Evolutionary conservation across 2,329 filamentous ascomycete genomes (phyloP).

Genomic region (Zymoseptoria ardabiliae): DNA sequence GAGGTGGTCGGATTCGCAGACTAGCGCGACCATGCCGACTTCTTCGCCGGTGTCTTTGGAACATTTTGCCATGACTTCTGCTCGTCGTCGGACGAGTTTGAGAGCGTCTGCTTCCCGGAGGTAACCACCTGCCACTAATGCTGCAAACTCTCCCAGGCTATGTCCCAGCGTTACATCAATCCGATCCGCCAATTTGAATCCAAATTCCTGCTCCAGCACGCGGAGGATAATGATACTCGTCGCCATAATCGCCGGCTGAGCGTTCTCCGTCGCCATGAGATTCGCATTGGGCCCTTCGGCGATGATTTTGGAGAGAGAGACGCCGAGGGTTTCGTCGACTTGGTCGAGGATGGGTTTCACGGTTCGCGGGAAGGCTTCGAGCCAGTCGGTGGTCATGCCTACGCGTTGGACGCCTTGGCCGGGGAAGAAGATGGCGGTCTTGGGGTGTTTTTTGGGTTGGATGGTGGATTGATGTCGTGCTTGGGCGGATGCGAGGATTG

Average conservation of each 20-base stretch:
- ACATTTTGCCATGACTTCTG: slow-evolving; percentile 75
- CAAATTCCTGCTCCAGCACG: slow-evolving; percentile 78
- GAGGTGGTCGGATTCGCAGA: slow-evolving; percentile 77
- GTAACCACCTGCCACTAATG: slow-evolving; percentile 77
- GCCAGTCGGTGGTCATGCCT: slow-evolving; percentile 56
- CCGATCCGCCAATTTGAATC: slow-evolving; percentile 61
- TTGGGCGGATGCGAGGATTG: slow-evolving; percentile 18
- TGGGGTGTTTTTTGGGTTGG: slow-evolving; percentile 18
- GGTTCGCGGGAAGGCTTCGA: slow-evolving; percentile 75
- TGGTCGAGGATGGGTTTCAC: slow-evolving; percentile 72
- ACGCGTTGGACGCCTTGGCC: slow-evolving; percentile 33
- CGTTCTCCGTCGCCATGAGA: slow-evolving; percentile 76
- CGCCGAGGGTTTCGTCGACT: slow-evolving; percentile 70
- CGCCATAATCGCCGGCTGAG: slow-evolving; percentile 94
- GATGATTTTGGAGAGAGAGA: slow-evolving; percentile 70
- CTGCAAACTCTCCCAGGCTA: slow-evolving; percentile 87
- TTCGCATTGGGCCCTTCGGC: slow-evolving; percentile 67
- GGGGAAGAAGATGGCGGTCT: slow-evolving; percentile 34
- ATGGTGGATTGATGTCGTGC: slow-evolving; percentile 20
- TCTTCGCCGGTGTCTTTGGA: slow-evolving; percentile 61
- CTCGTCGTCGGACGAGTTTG: slow-evolving; percentile 66
- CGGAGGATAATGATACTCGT: slow-evolving; percentile 84
- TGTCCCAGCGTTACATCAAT: slow-evolving; percentile 83
- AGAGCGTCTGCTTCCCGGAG: slow-evolving; percentile 71
- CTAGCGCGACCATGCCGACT: slow-evolving; percentile 89